Evolutionary conservation across 1,284 basidiomycete species (phyloP), one percentile per base, ranked within the genome.

Genomic region (Ganoderma leucocontextum): DNA sequence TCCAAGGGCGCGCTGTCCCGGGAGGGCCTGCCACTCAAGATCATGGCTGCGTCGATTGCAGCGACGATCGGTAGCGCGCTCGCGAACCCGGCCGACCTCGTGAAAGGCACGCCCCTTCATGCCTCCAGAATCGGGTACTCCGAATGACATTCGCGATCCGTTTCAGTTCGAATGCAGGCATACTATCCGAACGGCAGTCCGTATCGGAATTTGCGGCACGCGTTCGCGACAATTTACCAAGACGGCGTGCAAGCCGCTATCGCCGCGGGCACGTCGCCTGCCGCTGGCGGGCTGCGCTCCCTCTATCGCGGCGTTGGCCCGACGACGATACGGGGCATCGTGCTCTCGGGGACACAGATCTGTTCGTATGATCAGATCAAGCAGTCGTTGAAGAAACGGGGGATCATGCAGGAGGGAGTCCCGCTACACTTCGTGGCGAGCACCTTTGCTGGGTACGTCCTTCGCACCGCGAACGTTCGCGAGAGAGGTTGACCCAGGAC

Each of bases 321-420:
- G 61, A 82, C 81, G 44, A 82, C 80, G 15, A 71, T 77, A 15
- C 78, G 82, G 4, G 82, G 81, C 2, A 74, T 81, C 52, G 75
- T 82, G 10, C 73, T 83, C 41, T 79, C 80, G 2, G 78, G 75
- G 33, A 80, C 79, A 17, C 82, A 83, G 70, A 81, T 82, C 29
- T 80, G 79, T 64, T 79, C 81, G 25, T 83, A 82, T 65, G 81
- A 83, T 67, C 81, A 82, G 71, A 74, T 79, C 55, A 82, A 83
- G 72, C 80, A 83, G 73, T 73, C 68, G 7, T 61, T 81, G 42
- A 82, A 82, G 76, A 70, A 61, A 61, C 72, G 74, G 2, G 77
- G 75, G 1, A 39, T 79, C 19, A 79, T 82, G 79, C 63, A 79
- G 62, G 81, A 82, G 69, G 81, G 81, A 17, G 64, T 81, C 4